Evolutionary conservation across 225 moss, liverwort and hornwort species (phyloP).

Genomic region (Sphagnum tenellum): DNA sequence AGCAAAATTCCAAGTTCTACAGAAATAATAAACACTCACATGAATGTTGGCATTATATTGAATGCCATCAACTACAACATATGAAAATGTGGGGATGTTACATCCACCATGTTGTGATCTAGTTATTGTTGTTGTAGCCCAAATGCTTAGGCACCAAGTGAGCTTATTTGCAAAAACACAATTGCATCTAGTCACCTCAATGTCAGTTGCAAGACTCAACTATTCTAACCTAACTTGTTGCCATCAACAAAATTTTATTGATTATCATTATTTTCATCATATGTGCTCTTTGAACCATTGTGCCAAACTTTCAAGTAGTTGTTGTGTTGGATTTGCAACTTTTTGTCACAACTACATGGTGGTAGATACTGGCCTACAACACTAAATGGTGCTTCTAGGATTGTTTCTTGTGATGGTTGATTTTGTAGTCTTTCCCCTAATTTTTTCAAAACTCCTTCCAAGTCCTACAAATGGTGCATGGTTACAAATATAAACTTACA

Average conservation of each 20-base stretch:
- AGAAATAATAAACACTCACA: constrained; percentile 19
- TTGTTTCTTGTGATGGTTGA: constrained; percentile 30
- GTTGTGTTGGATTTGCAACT: too few relatives aligned
- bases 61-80: constrained; percentile 23
- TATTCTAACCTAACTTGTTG: too few relatives aligned
- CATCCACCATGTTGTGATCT: constrained; percentile 28
- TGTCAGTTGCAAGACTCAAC: constrained; percentile 6
- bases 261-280: background rate
- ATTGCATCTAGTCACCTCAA: constrained; percentile 6
- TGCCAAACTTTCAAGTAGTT: too few relatives aligned
- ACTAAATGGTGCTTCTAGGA: constrained; percentile 1
- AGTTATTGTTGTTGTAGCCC: constrained; percentile 31
- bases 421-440: constrained; percentile 24
- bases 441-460: constrained; percentile 23
- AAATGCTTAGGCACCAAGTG: constrained; percentile 22
- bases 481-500: too few relatives aligned
- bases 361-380: constrained; percentile 36
- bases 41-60: constrained; percentile 31
- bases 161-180: constrained; percentile 17
- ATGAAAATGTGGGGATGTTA: constrained; percentile 20
- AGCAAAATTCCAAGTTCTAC: too few relatives aligned
- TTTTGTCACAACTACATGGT: constrained; percentile 12
- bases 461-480: constrained; percentile 16
- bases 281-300: too few relatives aligned
- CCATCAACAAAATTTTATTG: constrained; percentile 1